phyloP scores from a whole-genome alignment of 345 rosid species.

The Brassica juncea region DNA sequence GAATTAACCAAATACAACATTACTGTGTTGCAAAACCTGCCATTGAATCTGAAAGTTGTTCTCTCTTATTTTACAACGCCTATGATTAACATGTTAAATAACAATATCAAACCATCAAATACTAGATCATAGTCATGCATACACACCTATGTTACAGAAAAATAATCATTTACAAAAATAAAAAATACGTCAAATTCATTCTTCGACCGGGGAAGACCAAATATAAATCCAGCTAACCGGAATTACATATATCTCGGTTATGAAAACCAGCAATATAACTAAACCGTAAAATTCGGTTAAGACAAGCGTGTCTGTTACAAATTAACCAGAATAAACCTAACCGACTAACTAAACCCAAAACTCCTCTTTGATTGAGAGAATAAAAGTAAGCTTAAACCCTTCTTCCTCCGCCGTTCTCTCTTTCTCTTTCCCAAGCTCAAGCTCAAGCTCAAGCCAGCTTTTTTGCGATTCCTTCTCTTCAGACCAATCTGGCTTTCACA shows the following conservation, averaged over 20 bases:
- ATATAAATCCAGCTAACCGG: background rate
- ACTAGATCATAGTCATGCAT: background rate
- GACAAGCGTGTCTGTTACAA: background rate
- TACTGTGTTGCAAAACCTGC: background rate
- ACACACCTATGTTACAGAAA: too few species aligned
- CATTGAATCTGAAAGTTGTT: background rate
- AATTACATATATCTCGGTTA: background rate
- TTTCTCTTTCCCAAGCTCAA: background rate
- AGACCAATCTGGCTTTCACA: background rate
- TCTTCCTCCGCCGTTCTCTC: conserved; percentile 31
- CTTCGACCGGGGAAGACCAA: too few species aligned
- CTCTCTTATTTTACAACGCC: background rate
- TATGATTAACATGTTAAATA: background rate
- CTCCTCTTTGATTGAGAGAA: conserved; percentile 4
- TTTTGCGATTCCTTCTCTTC: background rate
- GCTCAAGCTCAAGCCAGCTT: background rate
- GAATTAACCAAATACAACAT: too few species aligned
- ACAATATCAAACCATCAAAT: background rate
- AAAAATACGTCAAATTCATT: too few species aligned
- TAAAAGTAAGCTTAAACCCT: conserved; percentile 33
- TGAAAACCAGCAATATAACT: background rate
- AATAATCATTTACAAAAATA: too few species aligned
- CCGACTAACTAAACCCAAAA: background rate
- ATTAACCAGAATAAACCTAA: background rate
- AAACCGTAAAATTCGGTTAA: background rate